phyloP scores from a whole-genome alignment of 345 rosid genomes.

The Euphorbia lathyris region DNA sequence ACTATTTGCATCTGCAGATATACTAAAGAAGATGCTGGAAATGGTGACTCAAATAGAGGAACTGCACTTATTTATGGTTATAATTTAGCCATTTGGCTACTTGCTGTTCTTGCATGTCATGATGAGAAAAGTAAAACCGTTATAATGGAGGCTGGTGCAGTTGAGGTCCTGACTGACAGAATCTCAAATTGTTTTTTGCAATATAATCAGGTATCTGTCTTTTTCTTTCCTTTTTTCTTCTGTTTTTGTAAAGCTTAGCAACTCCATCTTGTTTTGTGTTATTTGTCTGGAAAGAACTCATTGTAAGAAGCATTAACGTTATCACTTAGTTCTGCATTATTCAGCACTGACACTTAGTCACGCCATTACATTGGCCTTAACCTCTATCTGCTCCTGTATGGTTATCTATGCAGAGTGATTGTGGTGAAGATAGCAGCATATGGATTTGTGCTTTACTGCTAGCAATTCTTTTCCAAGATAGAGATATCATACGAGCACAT shows the following conservation, averaged over 20 bases:
- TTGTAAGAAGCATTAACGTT: neutral
- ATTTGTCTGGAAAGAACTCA: neutral
- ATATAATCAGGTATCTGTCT: slow-evolving; percentile 69
- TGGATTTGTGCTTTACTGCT: slow-evolving; percentile 96
- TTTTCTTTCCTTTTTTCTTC: slow-evolving; percentile 7
- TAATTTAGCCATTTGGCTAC: slow-evolving; percentile 84
- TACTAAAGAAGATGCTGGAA: slow-evolving; percentile 50
- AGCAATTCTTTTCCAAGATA: slow-evolving; percentile 88
- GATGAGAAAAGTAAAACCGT: slow-evolving; percentile 71
- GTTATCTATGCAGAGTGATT: slow-evolving; percentile 63
- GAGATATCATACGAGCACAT: slow-evolving; percentile 88
- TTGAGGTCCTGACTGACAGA: slow-evolving; percentile 83
- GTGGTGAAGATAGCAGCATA: slow-evolving; percentile 74
- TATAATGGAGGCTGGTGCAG: slow-evolving; percentile 89
- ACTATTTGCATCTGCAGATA: slow-evolving; percentile 59
- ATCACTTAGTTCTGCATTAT: neutral
- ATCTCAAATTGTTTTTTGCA: slow-evolving; percentile 54
- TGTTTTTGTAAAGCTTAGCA: neutral
- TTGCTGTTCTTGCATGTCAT: slow-evolving; percentile 87
- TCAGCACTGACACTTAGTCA: neutral
- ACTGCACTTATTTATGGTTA: slow-evolving; percentile 62
- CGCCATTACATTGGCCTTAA: slow-evolving; percentile 1
- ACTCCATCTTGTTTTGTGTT: neutral
- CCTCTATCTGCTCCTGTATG: slow-evolving; percentile 20
- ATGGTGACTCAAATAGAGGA: slow-evolving; percentile 42